Evolutionary conservation across 768 basidiomycete species (phyloP), one percentile per base, ranked within the genome.

Genomic region (Boletus eberwhitei): DNA sequence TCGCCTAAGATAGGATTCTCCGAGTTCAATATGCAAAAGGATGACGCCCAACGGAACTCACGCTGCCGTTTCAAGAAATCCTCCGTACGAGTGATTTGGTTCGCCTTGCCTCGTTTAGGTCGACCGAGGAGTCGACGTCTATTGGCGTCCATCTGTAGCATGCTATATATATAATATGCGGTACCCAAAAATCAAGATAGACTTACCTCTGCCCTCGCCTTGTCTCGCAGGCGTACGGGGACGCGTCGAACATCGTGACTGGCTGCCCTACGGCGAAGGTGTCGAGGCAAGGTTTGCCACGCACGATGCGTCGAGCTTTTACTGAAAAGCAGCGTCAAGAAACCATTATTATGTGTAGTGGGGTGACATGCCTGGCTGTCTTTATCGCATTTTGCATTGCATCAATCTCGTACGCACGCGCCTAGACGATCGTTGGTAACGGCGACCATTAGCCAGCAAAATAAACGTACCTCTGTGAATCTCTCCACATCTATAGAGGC

Each of bases 221-320:
- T 90, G 43, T 83, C 84, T 50, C 95, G 80, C 31, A 98, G 75
- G 17, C 89, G 80, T n/a, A 81, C 68, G 2, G 96, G 96, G 31
- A 99, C 91, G 12, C 95, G 84, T 5, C 93, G 86, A 22, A 93
- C 86, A 70, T 98, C 89, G 70, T 98, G 96, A 64, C 92, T 94
- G 3, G 97, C 96, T 12, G 96, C 96, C 64, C 96, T 79, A 42
- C 96, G 80, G 29, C 97, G 83, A 22, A 99, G 79, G 71, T 94
- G 91, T 17, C 96, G 83, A 12, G 96, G 96, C 8, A 98, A 80
- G 11, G 88, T 85, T 71, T 99, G 96, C 85, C 95, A 99, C 5
- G 85, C 90, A 54, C 94, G 79, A 52, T 89, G 85, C 0, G 88
- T 90, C 16, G 87, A 81, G 60, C 79, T 80, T 8, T 78, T 77